Evolutionary conservation across 768 basidiomycete species (phyloP), one percentile per base, ranked within the genome.

Genomic region (Tricholoma saponaceum): DNA sequence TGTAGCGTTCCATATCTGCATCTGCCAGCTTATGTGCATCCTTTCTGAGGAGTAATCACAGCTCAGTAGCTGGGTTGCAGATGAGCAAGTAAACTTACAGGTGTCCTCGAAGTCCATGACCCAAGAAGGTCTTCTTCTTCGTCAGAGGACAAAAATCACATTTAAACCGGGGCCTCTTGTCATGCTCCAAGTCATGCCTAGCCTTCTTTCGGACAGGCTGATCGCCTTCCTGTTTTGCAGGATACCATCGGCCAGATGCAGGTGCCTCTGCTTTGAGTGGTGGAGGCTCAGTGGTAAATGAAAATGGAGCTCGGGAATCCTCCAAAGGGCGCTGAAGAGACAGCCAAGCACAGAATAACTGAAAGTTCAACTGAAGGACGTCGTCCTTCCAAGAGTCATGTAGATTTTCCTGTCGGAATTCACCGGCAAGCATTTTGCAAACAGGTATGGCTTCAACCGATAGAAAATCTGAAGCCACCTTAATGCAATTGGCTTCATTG

Each of bases 401-500:
- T 68, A 87, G 84, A 67, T 95, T 95, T 72, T 94, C 89, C 66
- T 86, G 83, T 56, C 93, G 81, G 73, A 96, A 96, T 72, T 97
- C 93, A 63, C 79, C 78, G 55, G 90, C 93, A 54, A 97, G 79
- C 67, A 79, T 79, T 69, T 90, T 89, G 69, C 95, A 97, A 26
- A 92, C 83, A 39, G 73, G 75, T 44, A 97, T 87, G 69, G 95
- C 95, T 75, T 96, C 91, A 37, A 92, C 87, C 77, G 89, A 91
- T 62, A 96, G 92, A 70, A 93, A 97, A 71, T 97, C 94, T 64
- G 88, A 80, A 25, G 94, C 93, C 52, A 96, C 90, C 74, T 97
- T 97, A 74, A 97, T 86, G 66, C 90, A 94, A 70, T 95, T 92
- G 25, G 91, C 82, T 51, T 92, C 74, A 69, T 97, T 96, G 64